Base-by-base conservation (phyloP, 352 stramenopile species). In the Globisporangium middletonii region DNA sequence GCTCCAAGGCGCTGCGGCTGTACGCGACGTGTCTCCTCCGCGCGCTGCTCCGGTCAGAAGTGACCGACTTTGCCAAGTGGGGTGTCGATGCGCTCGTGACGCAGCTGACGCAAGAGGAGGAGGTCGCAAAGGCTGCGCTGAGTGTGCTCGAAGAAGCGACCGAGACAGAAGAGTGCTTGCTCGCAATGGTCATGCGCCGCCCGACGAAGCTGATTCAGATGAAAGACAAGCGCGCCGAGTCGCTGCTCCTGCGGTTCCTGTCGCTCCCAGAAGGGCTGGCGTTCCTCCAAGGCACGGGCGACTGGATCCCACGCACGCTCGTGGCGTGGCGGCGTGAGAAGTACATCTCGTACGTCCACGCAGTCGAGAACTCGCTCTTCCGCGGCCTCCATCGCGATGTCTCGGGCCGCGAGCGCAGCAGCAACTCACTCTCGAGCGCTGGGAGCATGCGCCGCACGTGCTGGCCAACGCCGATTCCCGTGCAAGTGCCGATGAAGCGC, bases 41-140 rank as follows among this genome's bases (percentile, higher is more conserved):
- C 9, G 86, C 86, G 11, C 63, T 95, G 30, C 56, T 95, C 30
- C 86, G 86, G 11, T 92, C 82, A 1, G 82, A 95, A 57, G 86
- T 95, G n/a, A 71, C 77, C 4, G 86, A 94, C 57, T 95, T 95
- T 72, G 83, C 84, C 33, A 89, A 91, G 57, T 95, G 86, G 86
- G 86, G 86, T 33, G 89, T 95, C 33, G 86, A 95, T 45, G 83
- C 81, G 16, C 62, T 95, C 28, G 80, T 95, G 12, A 92, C 80
- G 2, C 86, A 95, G 48, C 64, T 95, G 8, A 89, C 83, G 18
- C 85, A 95, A 58, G 86, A 95, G 61, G 76, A 89, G 28, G 83
- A 90, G 27, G 83, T 95, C 35, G 86, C 86, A 11, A 89, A 88
- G 48, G 83, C 86, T 7, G 86, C 86, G n/a, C 54, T 95, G 30